Conservation (phyloP, 345 rosid species). For the Brassica nigra region DNA sequence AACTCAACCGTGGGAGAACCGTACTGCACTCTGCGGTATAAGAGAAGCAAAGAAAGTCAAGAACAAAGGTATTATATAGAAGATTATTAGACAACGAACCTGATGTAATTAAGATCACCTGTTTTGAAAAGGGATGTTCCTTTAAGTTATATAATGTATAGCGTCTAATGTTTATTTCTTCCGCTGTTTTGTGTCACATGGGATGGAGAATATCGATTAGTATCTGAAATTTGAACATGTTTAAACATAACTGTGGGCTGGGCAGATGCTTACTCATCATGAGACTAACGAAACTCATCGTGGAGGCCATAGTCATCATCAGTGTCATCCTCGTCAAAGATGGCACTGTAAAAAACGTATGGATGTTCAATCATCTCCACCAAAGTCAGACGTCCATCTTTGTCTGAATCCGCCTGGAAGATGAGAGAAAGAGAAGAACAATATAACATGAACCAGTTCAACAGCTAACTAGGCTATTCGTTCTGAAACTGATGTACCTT, state of each 20-base stretch:
- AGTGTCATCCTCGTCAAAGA: conserved; percentile 75
- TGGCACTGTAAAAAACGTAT: conserved; percentile 89
- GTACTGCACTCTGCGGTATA: conserved; percentile 32
- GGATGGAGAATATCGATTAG: not conserved
- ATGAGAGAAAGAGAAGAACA: conserved; percentile 20
- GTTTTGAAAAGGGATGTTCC: conserved; percentile 15
- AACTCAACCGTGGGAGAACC: conserved; percentile 32
- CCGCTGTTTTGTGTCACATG: conserved; percentile 5
- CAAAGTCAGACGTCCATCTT: conserved; percentile 79
- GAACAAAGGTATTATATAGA: conserved; percentile 9
- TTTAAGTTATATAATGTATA: not conserved
- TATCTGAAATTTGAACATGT: not conserved
- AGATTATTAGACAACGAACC: not conserved
- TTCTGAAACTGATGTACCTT: conserved; percentile 55
- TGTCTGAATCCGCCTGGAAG: conserved; percentile 82
- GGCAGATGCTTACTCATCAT: conserved; percentile 35
- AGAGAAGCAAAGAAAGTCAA: not conserved
- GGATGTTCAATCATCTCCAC: conserved; percentile 91
- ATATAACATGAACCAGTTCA: not conserved
- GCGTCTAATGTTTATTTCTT: conserved; percentile 28
- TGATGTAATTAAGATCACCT: conserved; percentile 25
- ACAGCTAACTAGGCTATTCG: not conserved
- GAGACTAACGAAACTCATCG: conserved; percentile 82
- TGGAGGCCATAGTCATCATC: conserved; percentile 61
- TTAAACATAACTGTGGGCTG: not conserved